Conservation (phyloP, 805 yeast species). For the Hanseniaspora lachancei region DNA sequence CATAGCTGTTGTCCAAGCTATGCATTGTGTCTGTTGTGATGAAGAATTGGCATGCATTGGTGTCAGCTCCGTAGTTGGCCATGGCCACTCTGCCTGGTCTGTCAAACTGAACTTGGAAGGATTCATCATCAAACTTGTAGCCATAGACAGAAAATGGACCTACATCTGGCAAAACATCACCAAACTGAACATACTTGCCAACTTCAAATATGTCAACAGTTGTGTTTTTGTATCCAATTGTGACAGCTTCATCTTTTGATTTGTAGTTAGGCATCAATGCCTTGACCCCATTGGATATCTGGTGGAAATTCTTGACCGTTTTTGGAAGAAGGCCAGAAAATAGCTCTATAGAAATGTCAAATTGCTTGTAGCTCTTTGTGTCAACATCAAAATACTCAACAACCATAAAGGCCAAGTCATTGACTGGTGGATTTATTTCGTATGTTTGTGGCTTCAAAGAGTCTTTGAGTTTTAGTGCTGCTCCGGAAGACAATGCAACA, state of each 20-base stretch:
- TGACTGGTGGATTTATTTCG: slow-evolving; percentile 28
- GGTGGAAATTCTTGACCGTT: slow-evolving; percentile 48
- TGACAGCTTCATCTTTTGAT: slow-evolving; percentile 20
- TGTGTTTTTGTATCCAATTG: slow-evolving; percentile 41
- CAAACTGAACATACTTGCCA: slow-evolving; percentile 75
- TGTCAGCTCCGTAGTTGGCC: slow-evolving; percentile 59
- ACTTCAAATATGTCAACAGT: slow-evolving; percentile 63
- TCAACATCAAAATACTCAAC: slow-evolving; percentile 21
- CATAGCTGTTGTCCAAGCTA: slow-evolving; percentile 51
- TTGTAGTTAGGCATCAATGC: slow-evolving; percentile 23
- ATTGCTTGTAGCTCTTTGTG: slow-evolving; percentile 11
- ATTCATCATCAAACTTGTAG: slow-evolving; percentile 61
- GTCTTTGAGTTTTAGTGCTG: slow-evolving; percentile 1
- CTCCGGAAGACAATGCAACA: not conserved
- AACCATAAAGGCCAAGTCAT: slow-evolving; percentile 20
- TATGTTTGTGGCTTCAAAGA: slow-evolving; percentile 13
- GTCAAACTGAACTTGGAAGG: slow-evolving; percentile 52
- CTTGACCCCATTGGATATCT: slow-evolving; percentile 34
- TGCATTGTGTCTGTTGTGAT: slow-evolving; percentile 40
- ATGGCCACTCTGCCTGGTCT: slow-evolving; percentile 56
- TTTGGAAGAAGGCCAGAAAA: slow-evolving; percentile 55
- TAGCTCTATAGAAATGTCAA: slow-evolving; percentile 42
- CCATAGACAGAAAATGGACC: slow-evolving; percentile 80
- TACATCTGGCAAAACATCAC: slow-evolving; percentile 63
- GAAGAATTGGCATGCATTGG: slow-evolving; percentile 60